phyloP scores from a whole-genome alignment of 1,284 basidiomycete species.

The Leccinum insolens region DNA sequence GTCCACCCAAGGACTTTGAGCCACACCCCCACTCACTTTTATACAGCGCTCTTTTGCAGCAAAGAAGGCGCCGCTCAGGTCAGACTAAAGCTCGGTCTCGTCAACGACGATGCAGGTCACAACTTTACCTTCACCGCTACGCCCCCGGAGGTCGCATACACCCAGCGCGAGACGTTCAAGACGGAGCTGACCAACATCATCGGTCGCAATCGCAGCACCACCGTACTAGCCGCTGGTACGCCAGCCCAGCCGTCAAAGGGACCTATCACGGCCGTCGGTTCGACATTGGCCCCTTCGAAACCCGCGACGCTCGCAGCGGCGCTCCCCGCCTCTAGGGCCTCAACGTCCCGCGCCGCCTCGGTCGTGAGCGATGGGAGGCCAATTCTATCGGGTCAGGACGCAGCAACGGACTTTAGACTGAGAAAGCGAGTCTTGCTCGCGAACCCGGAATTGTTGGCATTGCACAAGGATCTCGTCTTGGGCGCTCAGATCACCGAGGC shows the following conservation, averaged over 20 bases:
- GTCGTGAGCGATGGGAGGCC: constrained; percentile 60
- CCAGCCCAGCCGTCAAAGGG: constrained; percentile 35
- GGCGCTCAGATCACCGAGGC: constrained; percentile 84
- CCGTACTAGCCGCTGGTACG: constrained; percentile 10
- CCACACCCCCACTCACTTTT: not conserved
- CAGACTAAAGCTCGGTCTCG: constrained; percentile 69
- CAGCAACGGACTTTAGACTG: constrained; percentile 67
- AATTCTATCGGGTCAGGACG: constrained; percentile 58
- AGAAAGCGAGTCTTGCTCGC: constrained; percentile 80
- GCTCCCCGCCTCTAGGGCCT: constrained; percentile 35
- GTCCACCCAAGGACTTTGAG: constrained; percentile 23
- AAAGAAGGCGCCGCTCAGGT: constrained; percentile 79
- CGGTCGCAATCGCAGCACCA: constrained; percentile 57
- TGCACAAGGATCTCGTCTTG: constrained; percentile 88
- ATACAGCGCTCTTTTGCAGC: constrained; percentile 76
- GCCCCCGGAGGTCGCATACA: constrained; percentile 56
- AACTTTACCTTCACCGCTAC: constrained; percentile 76
- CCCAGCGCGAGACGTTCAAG: constrained; percentile 82
- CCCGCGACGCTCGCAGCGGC: constrained; percentile 28
- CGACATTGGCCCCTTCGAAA: constrained; percentile 30
- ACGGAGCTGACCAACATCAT: constrained; percentile 74
- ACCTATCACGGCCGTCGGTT: constrained; percentile 18
- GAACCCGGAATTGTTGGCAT: constrained; percentile 71
- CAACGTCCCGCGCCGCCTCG: constrained; percentile 61
- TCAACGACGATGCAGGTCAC: constrained; percentile 69